Conservation (phyloP, 2,329 filamentous ascomycete genomes). For the Cercospora sp. region DNA sequence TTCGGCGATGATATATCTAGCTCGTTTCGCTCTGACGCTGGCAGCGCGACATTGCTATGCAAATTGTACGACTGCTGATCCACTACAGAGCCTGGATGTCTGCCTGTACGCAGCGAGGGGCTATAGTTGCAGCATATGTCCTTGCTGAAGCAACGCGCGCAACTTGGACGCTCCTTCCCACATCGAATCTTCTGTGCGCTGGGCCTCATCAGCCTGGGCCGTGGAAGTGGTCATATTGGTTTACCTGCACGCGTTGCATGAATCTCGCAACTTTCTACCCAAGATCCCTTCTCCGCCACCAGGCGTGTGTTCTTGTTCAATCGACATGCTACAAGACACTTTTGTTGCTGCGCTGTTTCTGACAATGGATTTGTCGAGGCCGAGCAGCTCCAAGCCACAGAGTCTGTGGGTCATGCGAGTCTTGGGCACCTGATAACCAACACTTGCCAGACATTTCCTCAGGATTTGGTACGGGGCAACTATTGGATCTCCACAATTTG, state of each 20-base stretch:
- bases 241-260: constrained; percentile 8
- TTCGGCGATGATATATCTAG: neutral
- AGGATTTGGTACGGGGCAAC: neutral
- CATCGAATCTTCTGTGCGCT: constrained; percentile 15
- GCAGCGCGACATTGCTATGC: neutral
- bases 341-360: neutral
- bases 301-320: neutral
- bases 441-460: neutral
- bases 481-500: neutral
- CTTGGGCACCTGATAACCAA: neutral
- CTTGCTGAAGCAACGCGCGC: constrained; percentile 12
- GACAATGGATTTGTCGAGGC: neutral
- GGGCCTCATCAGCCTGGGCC: neutral
- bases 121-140: constrained; percentile 16
- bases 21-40: neutral
- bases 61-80: neutral
- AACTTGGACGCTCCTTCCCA: constrained; percentile 15
- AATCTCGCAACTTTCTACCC: neutral
- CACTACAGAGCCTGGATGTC: neutral
- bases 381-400: neutral
- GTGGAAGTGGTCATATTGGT: neutral
- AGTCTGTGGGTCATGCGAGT: neutral
- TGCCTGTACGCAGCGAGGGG: constrained; percentile 13
- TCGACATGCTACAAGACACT: neutral
- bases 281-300: neutral